Percentiles rank a stretch among this genome's conserved stretches.
Conservation (phyloP, 495 filamentous ascomycete species). For the Penicillium paradoxum region DNA sequence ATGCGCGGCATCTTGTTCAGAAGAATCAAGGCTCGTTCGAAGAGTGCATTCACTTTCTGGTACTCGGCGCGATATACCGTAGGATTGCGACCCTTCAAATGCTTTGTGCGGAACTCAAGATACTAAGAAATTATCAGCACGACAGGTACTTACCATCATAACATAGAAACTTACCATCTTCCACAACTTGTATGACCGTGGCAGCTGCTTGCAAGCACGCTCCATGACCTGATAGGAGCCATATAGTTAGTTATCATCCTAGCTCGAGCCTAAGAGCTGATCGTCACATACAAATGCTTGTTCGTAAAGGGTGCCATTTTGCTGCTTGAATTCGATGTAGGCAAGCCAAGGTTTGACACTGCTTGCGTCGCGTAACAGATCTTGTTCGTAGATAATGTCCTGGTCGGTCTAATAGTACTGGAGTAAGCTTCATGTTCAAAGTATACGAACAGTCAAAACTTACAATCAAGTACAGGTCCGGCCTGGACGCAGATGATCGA, state of each 20-base stretch:
- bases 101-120: conserved; percentile 76
- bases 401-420: conserved; percentile 58
- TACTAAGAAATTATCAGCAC: conserved; percentile 52
- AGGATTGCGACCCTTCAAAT: conserved; percentile 79
- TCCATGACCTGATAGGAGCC: conserved; percentile 56
- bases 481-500: conserved; percentile 42
- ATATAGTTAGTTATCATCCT: conserved; percentile 6
- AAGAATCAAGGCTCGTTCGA: conserved; percentile 88
- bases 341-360: conserved; percentile 93
- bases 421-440: conserved; percentile 11
- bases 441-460: conserved; percentile 31
- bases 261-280: neutral
- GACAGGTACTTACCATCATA: neutral
- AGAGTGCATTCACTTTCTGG: conserved; percentile 90
- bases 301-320: conserved; percentile 80
- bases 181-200: conserved; percentile 97
- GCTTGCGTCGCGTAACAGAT: conserved; percentile 78
- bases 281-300: conserved; percentile 70
- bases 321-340: conserved; percentile 88
- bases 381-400: conserved; percentile 93
- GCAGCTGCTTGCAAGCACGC: conserved; percentile 81
- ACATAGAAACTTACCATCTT: conserved; percentile 64
- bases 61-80: conserved; percentile 77
- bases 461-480: conserved; percentile 75
- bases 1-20: conserved; percentile 99